Conservation (phyloP, 257 asterid genomes). For the Voacanga thouarsii region DNA sequence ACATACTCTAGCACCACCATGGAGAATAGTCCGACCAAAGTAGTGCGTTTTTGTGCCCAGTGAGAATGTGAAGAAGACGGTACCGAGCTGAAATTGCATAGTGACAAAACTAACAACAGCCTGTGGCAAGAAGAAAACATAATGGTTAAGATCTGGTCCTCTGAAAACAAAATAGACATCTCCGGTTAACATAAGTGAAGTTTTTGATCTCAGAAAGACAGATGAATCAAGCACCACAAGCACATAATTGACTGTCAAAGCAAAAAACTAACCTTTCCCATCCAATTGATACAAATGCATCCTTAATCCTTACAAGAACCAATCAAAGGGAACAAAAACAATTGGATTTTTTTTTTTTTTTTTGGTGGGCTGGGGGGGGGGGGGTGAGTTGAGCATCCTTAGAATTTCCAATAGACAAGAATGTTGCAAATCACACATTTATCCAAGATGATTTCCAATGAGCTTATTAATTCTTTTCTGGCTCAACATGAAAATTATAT, state of each 20-base stretch:
- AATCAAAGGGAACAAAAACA: neutral
- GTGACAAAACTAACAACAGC: conserved; percentile 93
- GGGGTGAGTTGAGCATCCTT: neutral
- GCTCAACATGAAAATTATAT: neutral
- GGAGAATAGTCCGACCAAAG: conserved; percentile 97
- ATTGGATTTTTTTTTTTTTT: too few species aligned
- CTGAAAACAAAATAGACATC: neutral
- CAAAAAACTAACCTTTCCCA: neutral
- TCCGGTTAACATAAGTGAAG: neutral
- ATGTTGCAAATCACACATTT: neutral
- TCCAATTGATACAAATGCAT: neutral
- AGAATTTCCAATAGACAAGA: neutral
- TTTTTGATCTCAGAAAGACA: neutral
- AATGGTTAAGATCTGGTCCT: neutral
- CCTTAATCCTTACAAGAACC: neutral
- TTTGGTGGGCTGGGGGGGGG: neutral
- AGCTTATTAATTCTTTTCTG: neutral
- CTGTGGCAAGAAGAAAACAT: conserved; percentile 32
- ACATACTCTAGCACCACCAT: conserved; percentile 94
- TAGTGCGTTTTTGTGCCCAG: conserved; percentile 94
- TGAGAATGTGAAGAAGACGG: conserved; percentile 91
- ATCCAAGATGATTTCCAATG: neutral
- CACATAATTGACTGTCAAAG: neutral
- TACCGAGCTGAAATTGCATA: conserved; percentile 96
- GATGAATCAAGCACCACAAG: neutral